Evolutionary conservation across 768 basidiomycete genomes (phyloP).

Genomic region (Boletus rubropictus): DNA sequence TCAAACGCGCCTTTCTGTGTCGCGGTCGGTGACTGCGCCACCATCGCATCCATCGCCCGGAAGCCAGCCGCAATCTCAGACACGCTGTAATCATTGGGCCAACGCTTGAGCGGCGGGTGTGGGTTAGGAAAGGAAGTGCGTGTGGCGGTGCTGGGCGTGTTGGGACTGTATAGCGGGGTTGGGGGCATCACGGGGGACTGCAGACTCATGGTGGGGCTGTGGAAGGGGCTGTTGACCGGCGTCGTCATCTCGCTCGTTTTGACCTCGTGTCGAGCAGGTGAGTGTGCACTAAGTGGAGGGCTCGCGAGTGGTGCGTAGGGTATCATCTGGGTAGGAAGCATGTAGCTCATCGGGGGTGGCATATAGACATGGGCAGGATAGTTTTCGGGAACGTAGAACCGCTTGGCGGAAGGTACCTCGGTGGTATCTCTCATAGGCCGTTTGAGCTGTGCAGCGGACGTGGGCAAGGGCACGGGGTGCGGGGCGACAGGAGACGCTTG

Average conservation of each 20-base stretch:
- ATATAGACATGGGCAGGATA: constrained; percentile 29
- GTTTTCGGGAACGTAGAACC: constrained; percentile 24
- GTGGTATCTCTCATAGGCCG: constrained; percentile 20
- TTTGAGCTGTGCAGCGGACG: constrained; percentile 20
- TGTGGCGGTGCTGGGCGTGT: constrained; percentile 20
- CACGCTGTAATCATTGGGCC: constrained; percentile 75
- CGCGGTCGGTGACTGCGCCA: constrained; percentile 34
- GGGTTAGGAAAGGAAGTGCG: constrained; percentile 41
- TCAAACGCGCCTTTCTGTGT: constrained; percentile 67
- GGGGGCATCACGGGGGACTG: constrained; percentile 18
- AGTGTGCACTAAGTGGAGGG: constrained; percentile 11
- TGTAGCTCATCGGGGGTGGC: constrained; percentile 24
- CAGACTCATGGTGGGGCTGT: constrained; percentile 6
- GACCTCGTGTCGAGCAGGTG: constrained; percentile 9
- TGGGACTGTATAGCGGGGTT: constrained; percentile 20
- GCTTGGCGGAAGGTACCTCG: constrained; percentile 26
- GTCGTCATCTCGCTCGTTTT: constrained; percentile 17
- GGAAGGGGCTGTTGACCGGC: constrained; percentile 15
- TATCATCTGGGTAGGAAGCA: constrained; percentile 26
- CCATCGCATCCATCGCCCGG: constrained; percentile 40
- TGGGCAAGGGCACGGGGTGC: constrained; percentile 2
- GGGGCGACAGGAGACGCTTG: neutral
- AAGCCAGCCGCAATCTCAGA: constrained; percentile 60
- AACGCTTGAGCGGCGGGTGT: constrained; percentile 62
- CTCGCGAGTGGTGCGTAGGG: constrained; percentile 21